Evolutionary conservation across 495 filamentous ascomycete species (phyloP), one percentile per base, ranked within the genome.

Genomic region (Bryoglossum gracile): DNA sequence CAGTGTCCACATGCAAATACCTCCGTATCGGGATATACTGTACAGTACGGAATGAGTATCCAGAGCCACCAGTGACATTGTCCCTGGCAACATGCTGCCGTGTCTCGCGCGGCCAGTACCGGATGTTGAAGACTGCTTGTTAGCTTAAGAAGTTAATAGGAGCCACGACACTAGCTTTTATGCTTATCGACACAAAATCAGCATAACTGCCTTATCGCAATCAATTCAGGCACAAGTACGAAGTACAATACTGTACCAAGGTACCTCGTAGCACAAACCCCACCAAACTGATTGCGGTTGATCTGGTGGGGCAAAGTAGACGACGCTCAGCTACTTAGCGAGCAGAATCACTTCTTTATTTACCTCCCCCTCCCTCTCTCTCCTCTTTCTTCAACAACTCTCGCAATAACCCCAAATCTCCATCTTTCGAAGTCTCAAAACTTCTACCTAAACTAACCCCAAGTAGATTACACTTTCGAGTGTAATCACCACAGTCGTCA

Each of bases 401-500:
- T 21, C 14, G 37, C 19, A 45, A 39, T n/a, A 24, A 23, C 22
- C 4, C 6, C 39, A 32, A 26, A 13, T 28, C 14, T 25, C 35
- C 13, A 34, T 32, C 14, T 8, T 30, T 22, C 19, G 26, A 21
- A 35, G 1, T 17, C 19, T 14, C 18, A 14, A 13, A 5, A 38
- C 3, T 34, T 39, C 19, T 23, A 22, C 32, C 34, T 34, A 39
- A 52, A 46, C 36, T 35, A 42, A 37, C 21, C 17, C 45, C 25
- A 6, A 48, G 26, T 47, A 5, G 55, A 57, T 55, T 49, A 41
- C 51, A 47, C 51, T 42, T 41, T 32, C 45, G 54, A 49, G 50
- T 50, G 46, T 55, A 52, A 40, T 60, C 57, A 51, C 48, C 34
- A 30, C 28, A 50, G 48, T 57, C 77, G 81, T 69, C 85, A 89